Evolutionary conservation across 805 yeast species (phyloP), one percentile per base, ranked within the genome.

Genomic region (Brettanomyces sp.): DNA sequence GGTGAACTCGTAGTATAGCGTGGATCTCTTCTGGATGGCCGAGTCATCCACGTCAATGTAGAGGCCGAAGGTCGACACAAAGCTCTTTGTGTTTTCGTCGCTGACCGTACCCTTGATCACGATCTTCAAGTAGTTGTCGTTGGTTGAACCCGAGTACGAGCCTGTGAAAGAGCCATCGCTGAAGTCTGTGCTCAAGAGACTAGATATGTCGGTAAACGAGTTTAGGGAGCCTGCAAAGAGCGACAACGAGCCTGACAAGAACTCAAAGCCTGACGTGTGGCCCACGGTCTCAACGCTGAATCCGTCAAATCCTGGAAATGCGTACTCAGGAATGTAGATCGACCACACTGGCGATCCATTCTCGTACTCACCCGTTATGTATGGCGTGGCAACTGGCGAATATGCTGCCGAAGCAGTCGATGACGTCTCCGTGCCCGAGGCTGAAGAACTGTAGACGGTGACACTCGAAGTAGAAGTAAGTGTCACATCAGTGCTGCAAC

Each of bases 371-470:
- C 34, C 42, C 9, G 39, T 35, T 30, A 43, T 34, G 30, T 32
- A 32, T 43, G 50, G 36, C 4, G 48, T 21, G 28, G 32, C 40
- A 6, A 41, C 23, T 12, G 47, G 12, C 18, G 51, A 38, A 30
- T 33, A 33, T 13, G 48, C 7, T 3, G 38, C 12, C 18, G 39
- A 13, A 36, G 38, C 45, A 35, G 35, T 38, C 28, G 45, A 22
- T 36, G 45, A 11, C 21, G 43, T 12, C 18, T 28, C 23, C 6
- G 42, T 41, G 5, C 36, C 33, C 5, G 50, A 41, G 23, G 41
- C 4, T 23, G 41, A 36, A 11, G 45, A 34, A 18, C 44, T 32
- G 28, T 37, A 28, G 12, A 22, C 32, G 22, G 45, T 40, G 34
- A 30, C 25, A 30, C 47, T 42, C 11, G 44, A 42, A 34, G 39